Evolutionary conservation across 208 protist species (phyloP).

Genomic region (Herpetomonas samuelpessoai): DNA sequence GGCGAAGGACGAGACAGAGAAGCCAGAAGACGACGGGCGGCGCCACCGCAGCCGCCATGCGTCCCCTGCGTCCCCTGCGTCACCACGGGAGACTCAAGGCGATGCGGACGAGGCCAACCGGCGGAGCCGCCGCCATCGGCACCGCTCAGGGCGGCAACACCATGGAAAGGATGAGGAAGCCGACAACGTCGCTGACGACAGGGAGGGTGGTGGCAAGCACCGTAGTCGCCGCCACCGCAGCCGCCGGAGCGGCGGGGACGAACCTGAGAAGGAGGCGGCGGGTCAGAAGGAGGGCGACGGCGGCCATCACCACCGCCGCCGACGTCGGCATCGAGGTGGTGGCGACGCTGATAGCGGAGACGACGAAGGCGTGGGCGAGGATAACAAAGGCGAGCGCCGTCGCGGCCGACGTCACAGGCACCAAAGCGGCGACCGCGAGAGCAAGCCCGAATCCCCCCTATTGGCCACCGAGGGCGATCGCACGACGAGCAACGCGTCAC

Average conservation of each 20-base stretch:
- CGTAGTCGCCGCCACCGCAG: neutral
- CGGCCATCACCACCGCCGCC: neutral
- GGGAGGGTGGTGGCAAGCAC: conserved; percentile 3
- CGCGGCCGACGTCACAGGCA: no score
- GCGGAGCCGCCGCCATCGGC: neutral
- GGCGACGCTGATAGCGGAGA: neutral
- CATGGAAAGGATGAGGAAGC: conserved; percentile 1
- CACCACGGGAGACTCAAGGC: no score
- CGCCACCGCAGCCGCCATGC: conserved; percentile 4
- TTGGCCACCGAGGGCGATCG: no score
- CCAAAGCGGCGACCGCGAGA: no score
- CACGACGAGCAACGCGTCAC: no score
- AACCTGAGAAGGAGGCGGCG: neutral
- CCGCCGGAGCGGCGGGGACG: conserved; percentile 1
- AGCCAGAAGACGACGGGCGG: neutral
- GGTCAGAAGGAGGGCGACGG: neutral
- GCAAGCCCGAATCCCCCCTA: no score
- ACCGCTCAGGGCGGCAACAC: neutral
- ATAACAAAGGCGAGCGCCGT: no score
- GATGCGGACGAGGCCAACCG: no score
- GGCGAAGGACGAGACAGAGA: neutral
- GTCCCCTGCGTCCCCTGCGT: no score
- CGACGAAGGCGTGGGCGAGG: neutral
- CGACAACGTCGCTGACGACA: neutral
- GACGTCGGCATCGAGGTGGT: conserved; percentile 3